These are phyloP conservation scores for Withania somnifera DNA, from an alignment of 305 asterid species.

Conservation along the genomic window DNA sequence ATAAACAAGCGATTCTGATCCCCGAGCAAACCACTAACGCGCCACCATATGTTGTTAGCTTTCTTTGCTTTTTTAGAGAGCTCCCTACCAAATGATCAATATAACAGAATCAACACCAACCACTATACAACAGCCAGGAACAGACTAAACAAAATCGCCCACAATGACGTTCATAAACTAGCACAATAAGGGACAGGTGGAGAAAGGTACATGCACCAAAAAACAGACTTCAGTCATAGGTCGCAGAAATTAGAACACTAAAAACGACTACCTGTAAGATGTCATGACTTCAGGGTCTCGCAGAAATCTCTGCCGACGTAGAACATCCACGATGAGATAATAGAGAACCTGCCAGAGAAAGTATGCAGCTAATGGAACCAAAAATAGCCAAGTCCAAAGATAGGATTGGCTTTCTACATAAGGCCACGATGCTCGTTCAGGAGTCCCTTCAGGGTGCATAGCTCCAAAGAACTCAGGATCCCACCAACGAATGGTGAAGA, in stretches of 20 bases:
- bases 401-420: constrained; percentile 56
- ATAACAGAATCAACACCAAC: not conserved
- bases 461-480: constrained; percentile 73
- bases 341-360: constrained; percentile 80
- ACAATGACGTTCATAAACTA: not conserved
- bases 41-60: constrained; percentile 96
- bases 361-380: constrained; percentile 78
- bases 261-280: constrained; percentile 71
- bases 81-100: constrained; percentile 39
- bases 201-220: not conserved
- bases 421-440: constrained; percentile 76
- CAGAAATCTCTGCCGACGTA: constrained; percentile 79
- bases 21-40: constrained; percentile 89
- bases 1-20: constrained; percentile 84
- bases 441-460: constrained; percentile 83
- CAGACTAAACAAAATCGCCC: not conserved
- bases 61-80: constrained; percentile 89
- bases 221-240: not conserved
- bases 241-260: not conserved
- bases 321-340: constrained; percentile 77
- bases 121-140: not conserved
- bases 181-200: not conserved
- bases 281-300: constrained; percentile 96
- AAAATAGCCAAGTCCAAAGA: constrained; percentile 93
- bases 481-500: constrained; percentile 97